Evolutionary conservation across 176 grass and related monocot species (phyloP).

Genomic region (Carex kokanica): DNA sequence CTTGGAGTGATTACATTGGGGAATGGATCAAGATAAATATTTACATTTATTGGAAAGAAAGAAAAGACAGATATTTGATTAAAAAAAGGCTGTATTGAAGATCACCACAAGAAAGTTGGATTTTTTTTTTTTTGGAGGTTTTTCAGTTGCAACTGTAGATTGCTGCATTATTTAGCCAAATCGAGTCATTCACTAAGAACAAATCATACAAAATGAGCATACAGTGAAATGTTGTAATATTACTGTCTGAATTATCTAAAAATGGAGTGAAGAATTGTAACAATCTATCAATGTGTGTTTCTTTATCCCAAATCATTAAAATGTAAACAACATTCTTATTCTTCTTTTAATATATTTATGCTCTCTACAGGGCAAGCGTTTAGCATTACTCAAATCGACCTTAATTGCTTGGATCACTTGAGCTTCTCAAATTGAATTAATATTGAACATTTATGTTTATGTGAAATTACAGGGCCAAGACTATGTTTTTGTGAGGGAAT

Average conservation of each 20-base stretch:
- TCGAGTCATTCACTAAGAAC: background rate
- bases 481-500: constrained; percentile 59
- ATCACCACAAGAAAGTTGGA: background rate
- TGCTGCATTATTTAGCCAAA: background rate
- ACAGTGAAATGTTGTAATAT: background rate
- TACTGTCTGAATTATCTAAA: background rate
- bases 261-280: background rate
- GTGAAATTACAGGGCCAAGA: constrained; percentile 50
- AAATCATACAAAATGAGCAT: background rate
- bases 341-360: background rate
- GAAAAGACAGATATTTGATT: background rate
- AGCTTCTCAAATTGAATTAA: background rate
- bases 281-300: background rate
- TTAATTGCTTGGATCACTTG: background rate
- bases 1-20: background rate
- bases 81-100: background rate
- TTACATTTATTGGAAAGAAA: background rate
- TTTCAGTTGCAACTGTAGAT: background rate
- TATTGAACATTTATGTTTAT: background rate
- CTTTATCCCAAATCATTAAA: background rate
- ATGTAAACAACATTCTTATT: background rate
- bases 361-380: background rate
- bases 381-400: background rate
- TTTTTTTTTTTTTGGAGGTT: background rate
- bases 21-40: background rate